These are phyloP conservation scores for Lophium mytilinum DNA, from an alignment of 495 filamentous ascomycete genomes.

Conservation along the genomic window DNA sequence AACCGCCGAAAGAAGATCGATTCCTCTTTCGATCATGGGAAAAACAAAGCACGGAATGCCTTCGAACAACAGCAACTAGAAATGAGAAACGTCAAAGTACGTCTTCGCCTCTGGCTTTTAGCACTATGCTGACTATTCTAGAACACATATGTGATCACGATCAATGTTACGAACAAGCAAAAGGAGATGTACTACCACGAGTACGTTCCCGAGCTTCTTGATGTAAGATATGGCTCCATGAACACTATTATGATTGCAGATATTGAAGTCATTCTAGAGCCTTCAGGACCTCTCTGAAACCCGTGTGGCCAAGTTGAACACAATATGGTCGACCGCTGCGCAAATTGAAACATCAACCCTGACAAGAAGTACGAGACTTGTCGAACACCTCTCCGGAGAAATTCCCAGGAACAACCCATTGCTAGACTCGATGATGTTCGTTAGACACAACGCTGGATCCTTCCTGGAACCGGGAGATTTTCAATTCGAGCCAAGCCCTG, in stretches of 20 bases:
- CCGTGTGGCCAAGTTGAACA: constrained; percentile 71
- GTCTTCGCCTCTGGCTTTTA: not conserved
- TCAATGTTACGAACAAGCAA: constrained; percentile 92
- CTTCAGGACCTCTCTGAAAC: constrained; percentile 89
- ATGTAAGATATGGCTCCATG: constrained; percentile 47
- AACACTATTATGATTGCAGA: too few species aligned
- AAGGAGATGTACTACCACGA: constrained; percentile 96
- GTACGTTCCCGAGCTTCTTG: constrained; percentile 87
- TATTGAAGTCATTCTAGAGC: constrained; percentile 38
- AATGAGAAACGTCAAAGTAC: constrained; percentile 89
- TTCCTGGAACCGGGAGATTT: constrained; percentile 79
- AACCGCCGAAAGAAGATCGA: constrained; percentile 90
- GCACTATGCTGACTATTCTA: constrained; percentile 30
- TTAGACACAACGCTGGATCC: constrained; percentile 73
- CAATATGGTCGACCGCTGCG: constrained; percentile 71
- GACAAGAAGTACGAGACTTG: constrained; percentile 57
- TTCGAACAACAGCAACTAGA: constrained; percentile 86
- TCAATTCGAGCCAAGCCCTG: constrained; percentile 85
- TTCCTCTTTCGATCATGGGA: constrained; percentile 74
- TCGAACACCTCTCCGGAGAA: constrained; percentile 64
- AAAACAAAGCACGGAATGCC: constrained; percentile 73
- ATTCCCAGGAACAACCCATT: constrained; percentile 82
- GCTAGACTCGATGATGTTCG: constrained; percentile 95
- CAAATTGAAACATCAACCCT: constrained; percentile 70
- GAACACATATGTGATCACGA: constrained; percentile 91